phyloP scores from a whole-genome alignment of 352 stramenopile species.

The Blastocystis sp. region DNA sequence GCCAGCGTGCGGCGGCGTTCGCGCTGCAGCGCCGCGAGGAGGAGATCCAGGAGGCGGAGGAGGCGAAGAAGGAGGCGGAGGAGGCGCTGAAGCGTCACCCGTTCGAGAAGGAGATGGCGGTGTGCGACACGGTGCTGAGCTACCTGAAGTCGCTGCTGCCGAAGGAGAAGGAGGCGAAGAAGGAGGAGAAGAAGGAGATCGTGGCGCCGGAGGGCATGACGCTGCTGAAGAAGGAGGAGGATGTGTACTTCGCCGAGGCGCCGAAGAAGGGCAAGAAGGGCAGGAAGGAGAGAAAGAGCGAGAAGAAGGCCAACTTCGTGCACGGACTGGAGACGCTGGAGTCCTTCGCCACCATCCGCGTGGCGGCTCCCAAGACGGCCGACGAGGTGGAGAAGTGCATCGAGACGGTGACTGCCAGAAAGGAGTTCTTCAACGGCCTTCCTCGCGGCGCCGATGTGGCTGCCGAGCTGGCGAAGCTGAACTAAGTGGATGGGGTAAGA shows the following conservation, averaged over 20 bases:
- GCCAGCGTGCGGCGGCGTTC: neutral
- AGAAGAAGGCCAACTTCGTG: slow-evolving; percentile 30
- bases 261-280: slow-evolving; percentile 8
- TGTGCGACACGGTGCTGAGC: slow-evolving; percentile 48
- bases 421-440: slow-evolving; percentile 66
- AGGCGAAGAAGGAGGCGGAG: slow-evolving; percentile 40
- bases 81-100: slow-evolving; percentile 53
- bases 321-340: slow-evolving; percentile 38
- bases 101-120: slow-evolving; percentile 62
- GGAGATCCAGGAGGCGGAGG: slow-evolving; percentile 22
- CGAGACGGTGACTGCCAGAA: slow-evolving; percentile 36
- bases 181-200: neutral
- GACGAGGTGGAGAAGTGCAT: slow-evolving; percentile 38
- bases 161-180: slow-evolving; percentile 21
- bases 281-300: slow-evolving; percentile 33
- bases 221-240: slow-evolving; percentile 63
- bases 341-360: slow-evolving; percentile 43
- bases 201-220: slow-evolving; percentile 50
- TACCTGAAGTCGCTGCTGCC: slow-evolving; percentile 54
- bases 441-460: slow-evolving; percentile 57
- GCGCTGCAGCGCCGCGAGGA: slow-evolving; percentile 8
- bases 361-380: slow-evolving; percentile 22
- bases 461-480: slow-evolving; percentile 39
- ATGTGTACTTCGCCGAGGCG: slow-evolving; percentile 26
- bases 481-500: neutral